These are phyloP conservation scores for Acanthamoeba rhysodes DNA, from an alignment of 208 protist species.

Conservation along the genomic window DNA sequence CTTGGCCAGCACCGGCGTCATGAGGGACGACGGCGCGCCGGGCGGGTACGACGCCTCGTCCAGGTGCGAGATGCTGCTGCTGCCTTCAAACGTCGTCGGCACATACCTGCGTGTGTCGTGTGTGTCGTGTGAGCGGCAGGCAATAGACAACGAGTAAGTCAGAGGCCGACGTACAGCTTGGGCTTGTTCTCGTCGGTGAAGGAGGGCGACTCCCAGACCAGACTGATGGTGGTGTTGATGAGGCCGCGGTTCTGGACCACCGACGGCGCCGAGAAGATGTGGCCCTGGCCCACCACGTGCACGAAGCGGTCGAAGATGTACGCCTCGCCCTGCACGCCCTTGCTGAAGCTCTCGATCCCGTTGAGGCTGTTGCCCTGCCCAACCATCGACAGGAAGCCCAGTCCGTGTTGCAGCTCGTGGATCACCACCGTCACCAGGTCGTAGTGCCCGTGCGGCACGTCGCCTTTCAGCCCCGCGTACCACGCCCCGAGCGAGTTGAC, in stretches of 20 bases:
- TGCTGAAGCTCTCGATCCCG: not conserved
- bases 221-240: not conserved
- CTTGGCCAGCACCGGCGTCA: constrained; percentile 34
- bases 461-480: not conserved
- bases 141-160: not conserved
- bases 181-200: not conserved
- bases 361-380: constrained; percentile 42
- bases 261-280: not conserved
- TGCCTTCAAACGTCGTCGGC: not conserved
- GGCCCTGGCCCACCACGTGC: constrained; percentile 18
- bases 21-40: constrained; percentile 33
- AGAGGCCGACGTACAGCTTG: constrained; percentile 43
- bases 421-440: constrained; percentile 63
- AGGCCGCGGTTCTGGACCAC: not conserved
- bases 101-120: constrained; percentile 7
- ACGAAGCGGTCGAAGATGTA: constrained; percentile 59
- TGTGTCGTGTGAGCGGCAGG: not conserved
- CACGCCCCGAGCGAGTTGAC: constrained; percentile 44
- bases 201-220: constrained; percentile 39
- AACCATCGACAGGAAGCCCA: constrained; percentile 64
- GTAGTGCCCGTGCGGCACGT: not conserved
- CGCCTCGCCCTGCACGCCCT: constrained; percentile 29
- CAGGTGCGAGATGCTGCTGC: constrained; percentile 61
- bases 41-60: constrained; percentile 39
- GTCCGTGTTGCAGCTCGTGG: constrained; percentile 62